Percentiles rank a stretch among this genome's conserved stretches.
Conservation (phyloP, 1,284 basidiomycete genomes). For the Bondarzewia mesenterica region DNA sequence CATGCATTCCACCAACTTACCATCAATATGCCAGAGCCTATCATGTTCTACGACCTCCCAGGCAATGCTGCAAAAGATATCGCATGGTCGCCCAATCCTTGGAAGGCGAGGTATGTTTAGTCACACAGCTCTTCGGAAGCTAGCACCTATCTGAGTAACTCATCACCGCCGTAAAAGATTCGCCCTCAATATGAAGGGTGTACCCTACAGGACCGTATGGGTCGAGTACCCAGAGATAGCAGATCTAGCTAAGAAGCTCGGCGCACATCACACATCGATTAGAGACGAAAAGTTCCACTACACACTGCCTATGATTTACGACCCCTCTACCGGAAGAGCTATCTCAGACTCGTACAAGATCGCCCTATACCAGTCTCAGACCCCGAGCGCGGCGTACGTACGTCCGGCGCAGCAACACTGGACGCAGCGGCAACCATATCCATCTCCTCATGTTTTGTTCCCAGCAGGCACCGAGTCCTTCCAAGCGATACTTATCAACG, state of each 20-base stretch:
- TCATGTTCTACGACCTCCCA: constrained; percentile 19
- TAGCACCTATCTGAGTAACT: too few relatives aligned
- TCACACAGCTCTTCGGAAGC: too few relatives aligned
- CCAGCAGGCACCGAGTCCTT: constrained; percentile 19
- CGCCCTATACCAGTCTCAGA: constrained; percentile 25
- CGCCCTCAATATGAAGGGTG: constrained; percentile 26
- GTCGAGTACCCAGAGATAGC: constrained; percentile 30
- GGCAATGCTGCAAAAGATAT: constrained; percentile 8
- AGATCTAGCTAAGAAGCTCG: constrained; percentile 19
- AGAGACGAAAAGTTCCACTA: constrained; percentile 15
- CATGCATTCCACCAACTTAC: too few relatives aligned
- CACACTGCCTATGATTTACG: constrained; percentile 20
- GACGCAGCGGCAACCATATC: constrained; percentile 22
- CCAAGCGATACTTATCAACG: constrained; percentile 22
- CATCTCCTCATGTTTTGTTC: constrained; percentile 18
- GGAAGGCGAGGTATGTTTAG: constrained; percentile 19
- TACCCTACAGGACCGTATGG: constrained; percentile 27
- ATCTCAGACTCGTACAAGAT: constrained; percentile 25
- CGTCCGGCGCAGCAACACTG: constrained; percentile 12
- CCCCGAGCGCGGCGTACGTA: constrained; percentile 19
- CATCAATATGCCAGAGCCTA: neutral
- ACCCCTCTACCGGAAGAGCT: constrained; percentile 15
- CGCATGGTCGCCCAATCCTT: constrained; percentile 18
- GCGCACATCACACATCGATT: constrained; percentile 16
- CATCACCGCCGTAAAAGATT: constrained; percentile 21